A percentile compares a stretch with the other conserved stretches of the same genome.
Conservation (phyloP, 2,329 filamentous ascomycete genomes). For the Metarhizium humberi region DNA sequence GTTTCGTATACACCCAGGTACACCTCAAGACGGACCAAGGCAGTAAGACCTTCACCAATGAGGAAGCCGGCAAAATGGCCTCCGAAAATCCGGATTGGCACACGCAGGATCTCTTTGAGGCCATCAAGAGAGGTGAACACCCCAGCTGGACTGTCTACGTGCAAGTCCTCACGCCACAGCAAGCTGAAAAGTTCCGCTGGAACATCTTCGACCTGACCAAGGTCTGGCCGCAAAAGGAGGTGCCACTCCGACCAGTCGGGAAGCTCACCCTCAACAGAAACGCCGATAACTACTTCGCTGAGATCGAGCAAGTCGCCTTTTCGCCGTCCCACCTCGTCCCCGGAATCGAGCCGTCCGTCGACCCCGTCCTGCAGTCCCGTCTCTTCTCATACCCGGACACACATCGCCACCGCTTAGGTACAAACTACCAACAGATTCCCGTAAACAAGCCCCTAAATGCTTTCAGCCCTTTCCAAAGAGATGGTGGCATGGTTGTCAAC, state of each 20-base stretch:
- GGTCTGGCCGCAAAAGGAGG: constrained; percentile 55
- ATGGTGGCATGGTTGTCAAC: no score
- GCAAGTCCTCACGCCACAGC: constrained; percentile 47
- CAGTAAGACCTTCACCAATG: no score
- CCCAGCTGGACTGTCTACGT: constrained; percentile 52
- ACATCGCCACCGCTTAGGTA: constrained; percentile 47
- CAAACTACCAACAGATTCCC: constrained; percentile 55
- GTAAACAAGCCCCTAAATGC: constrained; percentile 47
- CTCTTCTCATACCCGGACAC: constrained; percentile 55
- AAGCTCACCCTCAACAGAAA: constrained; percentile 54
- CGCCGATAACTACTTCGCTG: constrained; percentile 57
- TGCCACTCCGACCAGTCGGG: constrained; percentile 50
- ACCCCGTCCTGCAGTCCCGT: constrained; percentile 42
- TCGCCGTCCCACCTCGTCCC: no score
- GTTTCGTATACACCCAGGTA: constrained; percentile 57
- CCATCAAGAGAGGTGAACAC: no score
- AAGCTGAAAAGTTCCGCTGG: constrained; percentile 21
- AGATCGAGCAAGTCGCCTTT: constrained; percentile 42
- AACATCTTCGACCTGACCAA: constrained; percentile 64
- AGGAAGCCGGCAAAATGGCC: no score
- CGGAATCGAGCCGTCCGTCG: no score
- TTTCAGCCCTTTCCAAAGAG: constrained; percentile 60
- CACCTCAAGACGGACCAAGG: constrained; percentile 29
- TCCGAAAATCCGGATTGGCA: no score
- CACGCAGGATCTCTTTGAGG: no score